Evolutionary conservation across 108 stramenopile genomes (phyloP), one percentile per base, ranked within the genome.

Genomic region (Chaetoceros muelleri): DNA sequence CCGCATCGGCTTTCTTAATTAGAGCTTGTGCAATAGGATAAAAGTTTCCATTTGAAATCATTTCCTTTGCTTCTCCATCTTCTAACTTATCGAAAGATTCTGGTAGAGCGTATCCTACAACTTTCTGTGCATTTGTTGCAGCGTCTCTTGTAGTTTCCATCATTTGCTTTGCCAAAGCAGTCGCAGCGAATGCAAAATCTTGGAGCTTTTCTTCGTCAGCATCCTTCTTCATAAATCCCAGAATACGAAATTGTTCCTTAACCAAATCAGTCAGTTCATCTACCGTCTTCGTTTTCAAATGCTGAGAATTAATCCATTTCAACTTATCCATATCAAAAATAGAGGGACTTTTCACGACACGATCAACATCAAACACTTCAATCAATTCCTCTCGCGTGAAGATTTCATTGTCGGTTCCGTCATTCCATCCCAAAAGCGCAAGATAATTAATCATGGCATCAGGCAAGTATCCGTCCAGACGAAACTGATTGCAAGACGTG

Each of bases 301-400:
- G 92, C 61, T 98, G 95, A 27, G 76, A 72, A 60, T 98, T 98
- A n/a, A 98, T 82, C 94, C 94, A 98, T 48, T 76, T 79, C 30
- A 98, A 80, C 69, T 98, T 98, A 44, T 84, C 84, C 84, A 93
- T 92, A 64, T 98, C 96, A 66, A 98, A 98, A 7, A 98, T 87
- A 24, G 91, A 89, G 0, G 96, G 85, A 57, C 86, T 91, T 70
- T 94, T 95, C 16, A 96, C 93, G 22, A 95, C 91, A 40, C 95
- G 87, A 55, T 88, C 58, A 46, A 96, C 62, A 34, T 93, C 91
- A 63, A 96, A 98, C 7, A 79, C 81, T 46, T 98, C 90, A 53
- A 95, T 89, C n/a, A 98, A 69, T 65, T 98, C 96, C 40, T 95
- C 89, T 17, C 93, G 69, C 1, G 91, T 78, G 62, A 91, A 98